Conservation (phyloP, 1,284 basidiomycete species). For the Ustilago sp. region DNA sequence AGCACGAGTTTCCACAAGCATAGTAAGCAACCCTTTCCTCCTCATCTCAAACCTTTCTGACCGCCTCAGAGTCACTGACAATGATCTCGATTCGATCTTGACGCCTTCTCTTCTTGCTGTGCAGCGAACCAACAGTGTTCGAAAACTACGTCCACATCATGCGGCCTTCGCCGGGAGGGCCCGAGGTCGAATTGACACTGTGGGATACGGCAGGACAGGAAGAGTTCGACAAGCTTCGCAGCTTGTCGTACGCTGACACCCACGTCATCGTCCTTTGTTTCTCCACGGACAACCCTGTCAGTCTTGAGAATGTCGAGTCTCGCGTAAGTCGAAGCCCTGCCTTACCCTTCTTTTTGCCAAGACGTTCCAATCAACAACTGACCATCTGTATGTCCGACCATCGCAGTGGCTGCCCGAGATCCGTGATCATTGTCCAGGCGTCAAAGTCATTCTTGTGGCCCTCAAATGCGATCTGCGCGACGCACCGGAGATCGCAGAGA, state of each 20-base stretch:
- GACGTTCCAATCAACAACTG: neutral
- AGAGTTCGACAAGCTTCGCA: slow-evolving; percentile 91
- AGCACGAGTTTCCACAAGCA: slow-evolving; percentile 53
- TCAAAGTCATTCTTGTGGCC: slow-evolving; percentile 78
- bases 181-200: slow-evolving; percentile 85
- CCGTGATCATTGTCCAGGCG: slow-evolving; percentile 87
- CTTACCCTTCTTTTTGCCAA: slow-evolving; percentile 7
- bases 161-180: slow-evolving; percentile 74
- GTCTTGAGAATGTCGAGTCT: slow-evolving; percentile 85
- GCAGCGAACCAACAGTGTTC: slow-evolving; percentile 69
- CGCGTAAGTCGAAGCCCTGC: slow-evolving; percentile 75
- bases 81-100: neutral
- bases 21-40: slow-evolving; percentile 26
- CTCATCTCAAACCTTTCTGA: neutral
- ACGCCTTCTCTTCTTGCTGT: neutral
- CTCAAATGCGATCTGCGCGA: slow-evolving; percentile 94
- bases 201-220: slow-evolving; percentile 99
- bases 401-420: slow-evolving; percentile 86
- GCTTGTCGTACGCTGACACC: slow-evolving; percentile 92
- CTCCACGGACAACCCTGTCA: slow-evolving; percentile 74
- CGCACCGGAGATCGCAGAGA: slow-evolving; percentile 77
- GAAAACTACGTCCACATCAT: slow-evolving; percentile 85
- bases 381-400: neutral
- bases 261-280: slow-evolving; percentile 74
- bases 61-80: neutral